Evolutionary conservation across 495 filamentous ascomycete species (phyloP).

Genomic region (Tuber calosporum): DNA sequence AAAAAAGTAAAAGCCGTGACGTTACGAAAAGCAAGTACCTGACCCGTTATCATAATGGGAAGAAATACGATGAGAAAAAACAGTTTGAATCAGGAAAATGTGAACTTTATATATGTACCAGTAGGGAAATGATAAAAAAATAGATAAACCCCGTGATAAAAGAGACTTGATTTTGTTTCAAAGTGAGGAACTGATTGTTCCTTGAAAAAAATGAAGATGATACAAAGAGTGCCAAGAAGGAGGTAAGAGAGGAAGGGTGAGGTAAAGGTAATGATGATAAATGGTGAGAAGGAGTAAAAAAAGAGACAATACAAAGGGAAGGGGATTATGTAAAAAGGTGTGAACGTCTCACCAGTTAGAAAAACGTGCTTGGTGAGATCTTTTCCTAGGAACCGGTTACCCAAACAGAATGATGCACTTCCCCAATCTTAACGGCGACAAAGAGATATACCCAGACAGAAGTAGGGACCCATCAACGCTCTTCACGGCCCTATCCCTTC

Average conservation of each 20-base stretch:
- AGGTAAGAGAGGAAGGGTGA: background rate
- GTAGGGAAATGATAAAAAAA: slow-evolving; percentile 8
- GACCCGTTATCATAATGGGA: slow-evolving; percentile 2
- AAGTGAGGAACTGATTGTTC: background rate
- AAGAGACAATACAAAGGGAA: slow-evolving; percentile 4
- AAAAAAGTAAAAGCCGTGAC: background rate
- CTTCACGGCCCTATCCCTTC: background rate
- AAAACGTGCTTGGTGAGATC: background rate
- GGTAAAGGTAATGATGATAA: background rate
- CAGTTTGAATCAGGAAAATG: background rate
- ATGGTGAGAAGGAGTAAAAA: background rate
- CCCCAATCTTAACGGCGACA: background rate
- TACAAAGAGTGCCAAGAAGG: slow-evolving; percentile 1
- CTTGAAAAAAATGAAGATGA: background rate
- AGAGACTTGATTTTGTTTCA: background rate
- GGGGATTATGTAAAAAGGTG: background rate
- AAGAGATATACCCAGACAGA: background rate
- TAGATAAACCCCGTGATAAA: background rate
- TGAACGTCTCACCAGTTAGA: background rate
- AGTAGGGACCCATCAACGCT: background rate
- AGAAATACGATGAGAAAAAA: background rate
- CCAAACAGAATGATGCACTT: background rate
- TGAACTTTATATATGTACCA: slow-evolving; percentile 1
- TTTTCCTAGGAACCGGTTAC: background rate
- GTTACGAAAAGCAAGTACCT: slow-evolving; percentile 6